Percentiles rank a stretch among this genome's conserved stretches.
Evolutionary conservation across 1,139 yeast genomes (phyloP).

Genomic region (Tardiomyces digboiensis): DNA sequence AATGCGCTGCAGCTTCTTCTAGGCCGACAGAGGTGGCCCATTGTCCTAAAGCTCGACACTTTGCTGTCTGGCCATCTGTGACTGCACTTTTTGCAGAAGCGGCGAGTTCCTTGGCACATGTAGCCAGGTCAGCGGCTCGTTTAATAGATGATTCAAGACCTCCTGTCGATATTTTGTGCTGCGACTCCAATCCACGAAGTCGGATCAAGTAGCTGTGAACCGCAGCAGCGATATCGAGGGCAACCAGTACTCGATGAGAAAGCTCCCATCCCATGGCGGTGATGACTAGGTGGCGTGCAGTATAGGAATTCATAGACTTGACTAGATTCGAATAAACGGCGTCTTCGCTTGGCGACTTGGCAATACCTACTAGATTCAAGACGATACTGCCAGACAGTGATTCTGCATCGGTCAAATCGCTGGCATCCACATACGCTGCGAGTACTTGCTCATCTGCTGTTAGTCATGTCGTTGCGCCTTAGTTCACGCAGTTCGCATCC

Average conservation of each 20-base stretch:
- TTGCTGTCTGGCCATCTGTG: background rate
- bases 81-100: background rate
- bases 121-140: background rate
- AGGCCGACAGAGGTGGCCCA: background rate
- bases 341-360: background rate
- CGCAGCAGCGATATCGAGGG: background rate
- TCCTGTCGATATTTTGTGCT: background rate
- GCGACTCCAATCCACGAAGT: background rate
- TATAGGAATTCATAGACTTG: background rate
- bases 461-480: no score
- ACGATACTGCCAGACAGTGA: background rate
- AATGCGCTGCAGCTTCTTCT: background rate
- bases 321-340: background rate
- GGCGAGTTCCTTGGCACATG: background rate
- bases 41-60: background rate
- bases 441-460: background rate
- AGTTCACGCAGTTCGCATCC: no score
- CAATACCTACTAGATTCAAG: background rate
- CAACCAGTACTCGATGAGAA: background rate
- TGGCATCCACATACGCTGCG: background rate
- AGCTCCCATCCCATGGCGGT: background rate
- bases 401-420: background rate
- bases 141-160: background rate
- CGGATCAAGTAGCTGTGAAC: background rate
- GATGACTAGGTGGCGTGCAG: background rate